Evolutionary conservation across 2,329 filamentous ascomycete genomes (phyloP).

Genomic region (Penicillium hordei): DNA sequence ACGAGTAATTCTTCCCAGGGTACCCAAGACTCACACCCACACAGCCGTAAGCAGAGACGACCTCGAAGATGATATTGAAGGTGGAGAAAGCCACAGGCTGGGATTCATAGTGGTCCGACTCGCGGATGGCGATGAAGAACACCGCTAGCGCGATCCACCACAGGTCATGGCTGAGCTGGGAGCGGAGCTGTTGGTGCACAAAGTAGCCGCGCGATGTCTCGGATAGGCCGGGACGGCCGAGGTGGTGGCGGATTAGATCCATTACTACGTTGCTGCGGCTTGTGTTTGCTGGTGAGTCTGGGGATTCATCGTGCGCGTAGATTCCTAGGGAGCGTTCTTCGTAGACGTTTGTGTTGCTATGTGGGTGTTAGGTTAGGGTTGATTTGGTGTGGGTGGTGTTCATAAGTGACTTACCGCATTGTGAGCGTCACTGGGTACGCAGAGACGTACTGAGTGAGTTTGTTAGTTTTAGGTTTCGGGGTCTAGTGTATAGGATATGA

Average conservation of each 20-base stretch:
- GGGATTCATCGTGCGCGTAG: conserved; percentile 35
- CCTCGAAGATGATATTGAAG: conserved; percentile 57
- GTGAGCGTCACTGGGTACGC: conserved; percentile 39
- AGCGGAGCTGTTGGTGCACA: conserved; percentile 59
- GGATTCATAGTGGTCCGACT: conserved; percentile 54
- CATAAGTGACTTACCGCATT: conserved; percentile 26
- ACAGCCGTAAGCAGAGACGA: conserved; percentile 56
- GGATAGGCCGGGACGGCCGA: conserved; percentile 22
- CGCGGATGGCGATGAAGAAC: conserved; percentile 60
- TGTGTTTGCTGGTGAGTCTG: conserved; percentile 19
- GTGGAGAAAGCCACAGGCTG: conserved; percentile 57
- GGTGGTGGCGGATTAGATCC: conserved; percentile 29
- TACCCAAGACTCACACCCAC: conserved; percentile 62
- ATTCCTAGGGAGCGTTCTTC: conserved; percentile 65
- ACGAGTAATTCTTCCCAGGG: conserved; percentile 55
- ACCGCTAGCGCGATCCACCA: conserved; percentile 65
- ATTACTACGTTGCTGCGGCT: conserved; percentile 26
- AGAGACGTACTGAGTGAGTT: conserved; percentile 33
- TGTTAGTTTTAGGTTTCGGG: conserved; percentile 9
- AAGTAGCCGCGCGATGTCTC: conserved; percentile 49
- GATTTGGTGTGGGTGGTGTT: background rate
- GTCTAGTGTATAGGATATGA: background rate
- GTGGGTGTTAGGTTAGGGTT: conserved; percentile 2
- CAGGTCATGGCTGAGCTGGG: conserved; percentile 65
- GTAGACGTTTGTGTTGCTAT: conserved; percentile 68